phyloP scores from a whole-genome alignment of 306 rosid genomes.

The Trichosanthes cucumerina region DNA sequence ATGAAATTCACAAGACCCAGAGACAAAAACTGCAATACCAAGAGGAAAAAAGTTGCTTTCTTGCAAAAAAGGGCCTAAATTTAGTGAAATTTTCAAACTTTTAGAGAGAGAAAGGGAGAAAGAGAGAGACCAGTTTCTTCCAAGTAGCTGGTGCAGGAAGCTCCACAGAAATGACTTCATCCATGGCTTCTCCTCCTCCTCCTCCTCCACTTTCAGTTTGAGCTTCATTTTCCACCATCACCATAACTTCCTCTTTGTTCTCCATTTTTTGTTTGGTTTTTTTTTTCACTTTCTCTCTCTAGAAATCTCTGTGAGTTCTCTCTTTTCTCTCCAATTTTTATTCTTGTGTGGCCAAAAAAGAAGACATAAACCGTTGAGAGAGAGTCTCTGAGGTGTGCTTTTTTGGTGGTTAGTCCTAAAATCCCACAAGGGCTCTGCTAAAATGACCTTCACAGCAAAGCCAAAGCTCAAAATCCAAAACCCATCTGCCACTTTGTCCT shows the following conservation, averaged over 20 bases:
- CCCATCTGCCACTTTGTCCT: background rate
- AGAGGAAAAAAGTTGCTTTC: background rate
- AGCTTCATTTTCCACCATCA: background rate
- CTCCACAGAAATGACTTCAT: conserved; percentile 61
- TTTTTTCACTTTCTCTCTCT: conserved; percentile 8
- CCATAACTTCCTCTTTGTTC: background rate
- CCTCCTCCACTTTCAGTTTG: conserved; percentile 15
- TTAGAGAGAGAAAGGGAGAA: conserved; percentile 13
- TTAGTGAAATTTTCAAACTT: background rate
- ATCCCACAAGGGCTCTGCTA: background rate
- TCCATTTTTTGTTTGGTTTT: conserved; percentile 7
- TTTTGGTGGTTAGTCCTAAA: conserved; percentile 11
- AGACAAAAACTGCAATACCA: background rate
- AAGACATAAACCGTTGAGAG: conserved; percentile 14
- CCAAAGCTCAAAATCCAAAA: background rate
- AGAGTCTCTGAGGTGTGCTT: background rate
- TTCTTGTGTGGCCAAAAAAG: conserved; percentile 9
- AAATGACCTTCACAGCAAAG: background rate
- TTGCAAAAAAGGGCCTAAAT: background rate
- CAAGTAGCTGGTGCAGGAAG: conserved; percentile 87
- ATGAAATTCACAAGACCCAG: conserved; percentile 12
- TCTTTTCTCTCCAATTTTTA: background rate
- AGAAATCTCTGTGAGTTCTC: background rate
- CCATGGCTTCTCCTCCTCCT: conserved; percentile 18
- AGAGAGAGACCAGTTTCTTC: conserved; percentile 71